phyloP scores from a whole-genome alignment of 176 grass and related monocot species.

The Triticum aestivum region IWGSC_CS_RefSeq_v2.1 NC_057802.1:3050598-3051097 shows the following conservation, averaged over 20 bases:
- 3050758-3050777: slow-evolving; percentile 16
- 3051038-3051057: slow-evolving; percentile 30
- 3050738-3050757: slow-evolving; percentile 15
- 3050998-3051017: slow-evolving; percentile 12
- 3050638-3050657: not conserved
- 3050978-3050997: slow-evolving; percentile 27
- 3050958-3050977: not conserved
- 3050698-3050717: not conserved
- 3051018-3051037: not conserved
- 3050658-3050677: not conserved
- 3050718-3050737: not conserved
- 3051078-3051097: slow-evolving; percentile 21
- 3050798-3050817: slow-evolving; percentile 24
- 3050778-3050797: slow-evolving; percentile 8
- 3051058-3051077: slow-evolving; percentile 25
- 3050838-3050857: not conserved
- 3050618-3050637: not conserved
- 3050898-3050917: not conserved
- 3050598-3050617: not conserved
- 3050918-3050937: too few relatives aligned
- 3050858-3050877: not conserved
- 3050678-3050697: not conserved
- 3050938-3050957: not conserved
- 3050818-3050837: slow-evolving; percentile 22
- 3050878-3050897: slow-evolving; percentile 32